Conservation (phyloP, 1,284 basidiomycete species). For the Ceraceosorus guamensis region DNA sequence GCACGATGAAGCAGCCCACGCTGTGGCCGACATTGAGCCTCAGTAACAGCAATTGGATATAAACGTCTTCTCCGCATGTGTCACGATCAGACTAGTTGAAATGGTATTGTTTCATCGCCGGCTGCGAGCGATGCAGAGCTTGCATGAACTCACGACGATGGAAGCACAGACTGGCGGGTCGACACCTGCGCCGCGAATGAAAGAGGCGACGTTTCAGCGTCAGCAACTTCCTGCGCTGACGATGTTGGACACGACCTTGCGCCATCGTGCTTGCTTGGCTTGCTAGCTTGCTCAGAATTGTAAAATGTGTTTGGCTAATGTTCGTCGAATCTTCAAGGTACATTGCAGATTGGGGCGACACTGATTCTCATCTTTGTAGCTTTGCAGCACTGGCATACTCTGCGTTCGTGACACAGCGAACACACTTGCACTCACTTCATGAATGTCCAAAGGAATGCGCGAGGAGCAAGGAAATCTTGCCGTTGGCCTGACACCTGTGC, state of each 20-base stretch:
- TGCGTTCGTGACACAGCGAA: slow-evolving; percentile 4
- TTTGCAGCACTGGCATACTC: slow-evolving; percentile 10
- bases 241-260: slow-evolving; percentile 26
- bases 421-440: not conserved
- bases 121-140: slow-evolving; percentile 23
- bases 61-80: too few relatives aligned
- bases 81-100: slow-evolving; percentile 18
- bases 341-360: slow-evolving; percentile 36
- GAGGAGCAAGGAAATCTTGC: slow-evolving; percentile 7
- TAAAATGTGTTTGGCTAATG: slow-evolving; percentile 27
- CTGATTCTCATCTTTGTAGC: slow-evolving; percentile 27
- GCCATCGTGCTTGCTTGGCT: slow-evolving; percentile 27
- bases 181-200: slow-evolving; percentile 28
- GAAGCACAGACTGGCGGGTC: slow-evolving; percentile 25
- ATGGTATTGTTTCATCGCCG: slow-evolving; percentile 34
- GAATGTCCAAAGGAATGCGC: not conserved
- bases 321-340: slow-evolving; percentile 30
- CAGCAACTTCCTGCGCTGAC: slow-evolving; percentile 18
- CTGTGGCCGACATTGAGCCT: too few relatives aligned
- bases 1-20: too few relatives aligned
- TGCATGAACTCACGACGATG: slow-evolving; percentile 23
- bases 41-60: too few relatives aligned
- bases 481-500: too few relatives aligned
- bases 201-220: slow-evolving; percentile 23
- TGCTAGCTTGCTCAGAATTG: not conserved